phyloP scores from a whole-genome alignment of 345 rosid species.

The Litchi chinensis region DNA sequence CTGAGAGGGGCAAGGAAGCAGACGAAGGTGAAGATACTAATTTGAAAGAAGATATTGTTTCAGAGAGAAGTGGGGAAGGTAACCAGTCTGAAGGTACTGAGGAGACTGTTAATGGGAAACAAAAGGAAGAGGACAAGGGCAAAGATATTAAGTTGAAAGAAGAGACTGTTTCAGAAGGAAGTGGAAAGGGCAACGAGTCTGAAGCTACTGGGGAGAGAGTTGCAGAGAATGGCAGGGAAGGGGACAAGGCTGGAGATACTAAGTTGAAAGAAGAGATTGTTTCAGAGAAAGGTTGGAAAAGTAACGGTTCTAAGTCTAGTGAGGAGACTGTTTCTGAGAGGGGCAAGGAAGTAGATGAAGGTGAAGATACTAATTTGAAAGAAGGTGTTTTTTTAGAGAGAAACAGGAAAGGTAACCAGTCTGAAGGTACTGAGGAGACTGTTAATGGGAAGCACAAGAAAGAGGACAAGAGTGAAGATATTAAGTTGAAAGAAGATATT shows the following conservation, averaged over 20 bases:
- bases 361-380: not conserved
- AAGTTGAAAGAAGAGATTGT: constrained; percentile 4
- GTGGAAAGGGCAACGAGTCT: constrained; percentile 11
- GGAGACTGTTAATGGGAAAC: not conserved
- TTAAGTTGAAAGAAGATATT: not conserved
- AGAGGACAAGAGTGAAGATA: constrained; percentile 1
- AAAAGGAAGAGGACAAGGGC: not conserved
- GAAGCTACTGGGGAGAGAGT: constrained; percentile 30
- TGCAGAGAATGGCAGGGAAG: constrained; percentile 17
- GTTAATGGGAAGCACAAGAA: not conserved
- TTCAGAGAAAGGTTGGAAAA: constrained; percentile 13
- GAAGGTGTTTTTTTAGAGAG: not conserved
- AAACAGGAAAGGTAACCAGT: not conserved
- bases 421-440: constrained; percentile 10
- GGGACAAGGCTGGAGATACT: not conserved
- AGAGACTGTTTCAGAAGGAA: constrained; percentile 13
- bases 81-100: not conserved
- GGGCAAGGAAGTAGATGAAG: not conserved
- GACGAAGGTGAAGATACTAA: not conserved
- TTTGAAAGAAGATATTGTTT: not conserved
- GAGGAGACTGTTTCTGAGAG: constrained; percentile 29
- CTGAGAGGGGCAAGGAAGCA: constrained; percentile 7
- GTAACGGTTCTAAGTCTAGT: constrained; percentile 23
- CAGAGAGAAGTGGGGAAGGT: not conserved
- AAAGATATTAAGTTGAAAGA: constrained; percentile 4